Conservation (phyloP, 306 rosid genomes). For the Cucurbita pepo region DNA sequence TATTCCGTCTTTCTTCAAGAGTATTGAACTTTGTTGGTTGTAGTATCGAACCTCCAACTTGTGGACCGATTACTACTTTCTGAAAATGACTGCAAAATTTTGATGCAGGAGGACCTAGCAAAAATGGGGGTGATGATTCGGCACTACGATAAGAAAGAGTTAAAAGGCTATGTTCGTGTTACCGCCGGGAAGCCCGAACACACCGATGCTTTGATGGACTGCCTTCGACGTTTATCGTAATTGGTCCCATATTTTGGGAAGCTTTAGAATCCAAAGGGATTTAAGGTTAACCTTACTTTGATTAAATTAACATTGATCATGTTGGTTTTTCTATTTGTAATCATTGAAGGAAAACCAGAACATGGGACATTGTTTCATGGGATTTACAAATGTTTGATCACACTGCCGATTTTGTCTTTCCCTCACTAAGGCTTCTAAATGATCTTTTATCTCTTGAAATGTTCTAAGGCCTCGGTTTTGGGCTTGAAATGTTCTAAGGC, state of each 20-base stretch:
- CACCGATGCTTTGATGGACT: constrained; percentile 47
- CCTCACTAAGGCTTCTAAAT: too few species aligned
- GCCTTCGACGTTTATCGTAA: constrained; percentile 34
- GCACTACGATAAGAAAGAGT: constrained; percentile 78
- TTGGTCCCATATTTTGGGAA: background rate
- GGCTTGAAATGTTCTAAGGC: too few species aligned
- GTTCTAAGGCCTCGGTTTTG: too few species aligned
- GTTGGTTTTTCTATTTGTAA: background rate
- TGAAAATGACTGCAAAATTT: background rate
- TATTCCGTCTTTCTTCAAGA: too few species aligned
- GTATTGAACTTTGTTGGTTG: too few species aligned
- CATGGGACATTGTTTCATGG: background rate
- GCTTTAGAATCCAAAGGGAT: background rate
- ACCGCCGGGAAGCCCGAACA: constrained; percentile 97
- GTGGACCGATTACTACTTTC: background rate
- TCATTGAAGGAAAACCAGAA: background rate
- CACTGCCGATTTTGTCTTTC: background rate
- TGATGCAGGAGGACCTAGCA: constrained; percentile 69
- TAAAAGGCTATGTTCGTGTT: constrained; percentile 73
- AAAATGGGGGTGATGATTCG: constrained; percentile 97
- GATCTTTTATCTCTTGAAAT: too few species aligned
- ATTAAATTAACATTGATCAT: background rate
- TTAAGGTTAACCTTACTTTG: background rate
- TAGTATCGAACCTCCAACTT: too few species aligned
- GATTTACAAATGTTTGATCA: background rate